Evolutionary conservation across 305 asterid species (phyloP).

Genomic region (Fraxinus paxiana): DNA sequence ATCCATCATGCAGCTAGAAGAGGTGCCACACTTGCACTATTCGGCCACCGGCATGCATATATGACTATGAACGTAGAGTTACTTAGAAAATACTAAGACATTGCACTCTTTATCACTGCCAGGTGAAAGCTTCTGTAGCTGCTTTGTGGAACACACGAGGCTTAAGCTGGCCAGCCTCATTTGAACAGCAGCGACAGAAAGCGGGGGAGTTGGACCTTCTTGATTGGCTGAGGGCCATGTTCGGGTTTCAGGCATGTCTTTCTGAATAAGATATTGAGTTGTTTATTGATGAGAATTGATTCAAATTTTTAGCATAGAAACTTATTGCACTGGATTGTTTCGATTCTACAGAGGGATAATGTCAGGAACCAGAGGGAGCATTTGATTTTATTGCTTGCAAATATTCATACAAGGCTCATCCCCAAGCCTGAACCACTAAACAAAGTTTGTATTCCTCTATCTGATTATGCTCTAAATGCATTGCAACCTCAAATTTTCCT

Average conservation of each 20-base stretch:
- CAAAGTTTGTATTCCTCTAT: conserved; percentile 46
- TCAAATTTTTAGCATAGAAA: conserved; percentile 18
- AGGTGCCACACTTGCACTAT: conserved; percentile 46
- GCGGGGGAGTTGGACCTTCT: conserved; percentile 87
- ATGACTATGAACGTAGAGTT: conserved; percentile 15
- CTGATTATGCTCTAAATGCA: conserved; percentile 20
- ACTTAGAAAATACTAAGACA: conserved; percentile 5
- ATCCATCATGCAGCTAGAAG: conserved; percentile 98
- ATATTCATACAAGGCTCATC: conserved; percentile 77
- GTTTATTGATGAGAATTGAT: conserved; percentile 12
- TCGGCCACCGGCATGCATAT: conserved; percentile 12
- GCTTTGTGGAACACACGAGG: conserved; percentile 71
- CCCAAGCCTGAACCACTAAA: conserved; percentile 87
- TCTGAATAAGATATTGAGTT: conserved; percentile 25
- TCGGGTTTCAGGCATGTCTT: conserved; percentile 89
- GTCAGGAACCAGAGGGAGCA: conserved; percentile 97
- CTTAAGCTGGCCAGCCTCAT: conserved; percentile 76
- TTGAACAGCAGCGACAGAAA: conserved; percentile 73
- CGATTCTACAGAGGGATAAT: conserved; percentile 72
- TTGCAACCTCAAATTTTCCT: conserved; percentile 10
- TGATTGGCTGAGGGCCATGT: conserved; percentile 97
- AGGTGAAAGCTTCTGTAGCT: conserved; percentile 90
- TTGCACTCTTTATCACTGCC: conserved; percentile 20
- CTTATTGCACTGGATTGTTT: conserved; percentile 21
- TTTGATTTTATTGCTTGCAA: conserved; percentile 77